Percentiles rank a stretch among this genome's conserved stretches.
Evolutionary conservation across 768 basidiomycete species (phyloP).

Genomic region (Hortiboletus campestris): DNA sequence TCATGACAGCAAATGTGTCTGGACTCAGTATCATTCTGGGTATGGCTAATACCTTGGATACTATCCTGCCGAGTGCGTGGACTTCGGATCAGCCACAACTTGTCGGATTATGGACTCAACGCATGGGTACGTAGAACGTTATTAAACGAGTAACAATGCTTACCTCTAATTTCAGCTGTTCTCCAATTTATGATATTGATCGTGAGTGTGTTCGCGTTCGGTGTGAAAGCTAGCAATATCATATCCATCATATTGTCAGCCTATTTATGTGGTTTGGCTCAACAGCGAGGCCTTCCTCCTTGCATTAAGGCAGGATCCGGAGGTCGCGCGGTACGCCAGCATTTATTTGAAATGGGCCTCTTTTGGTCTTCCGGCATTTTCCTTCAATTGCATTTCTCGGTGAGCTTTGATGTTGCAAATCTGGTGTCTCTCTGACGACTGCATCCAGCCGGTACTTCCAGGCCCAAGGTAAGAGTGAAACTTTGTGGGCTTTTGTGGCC

Average conservation of each 20-base stretch:
- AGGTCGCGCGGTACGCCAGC: slow-evolving; percentile 73
- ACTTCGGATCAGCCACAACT: slow-evolving; percentile 80
- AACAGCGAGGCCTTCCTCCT: slow-evolving; percentile 79
- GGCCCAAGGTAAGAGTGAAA: slow-evolving; percentile 64
- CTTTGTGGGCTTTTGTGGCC: no score
- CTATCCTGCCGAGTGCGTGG: slow-evolving; percentile 92
- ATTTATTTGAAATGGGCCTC: slow-evolving; percentile 70
- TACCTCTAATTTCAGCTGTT: slow-evolving; percentile 8
- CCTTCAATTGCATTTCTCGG: slow-evolving; percentile 54
- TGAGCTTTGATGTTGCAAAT: slow-evolving; percentile 27
- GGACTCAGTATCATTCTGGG: slow-evolving; percentile 73
- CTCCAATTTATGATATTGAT: slow-evolving; percentile 40
- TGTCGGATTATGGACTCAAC: slow-evolving; percentile 88
- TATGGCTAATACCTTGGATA: slow-evolving; percentile 84
- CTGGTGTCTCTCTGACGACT: slow-evolving; percentile 46
- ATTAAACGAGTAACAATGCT: neutral
- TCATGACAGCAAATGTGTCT: slow-evolving; percentile 67
- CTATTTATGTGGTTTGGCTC: slow-evolving; percentile 72
- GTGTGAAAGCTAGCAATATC: neutral
- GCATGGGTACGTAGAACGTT: slow-evolving; percentile 59
- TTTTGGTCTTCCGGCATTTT: slow-evolving; percentile 74
- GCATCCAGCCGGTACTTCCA: slow-evolving; percentile 54
- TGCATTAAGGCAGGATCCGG: slow-evolving; percentile 70
- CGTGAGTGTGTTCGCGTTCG: slow-evolving; percentile 43
- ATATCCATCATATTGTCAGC: slow-evolving; percentile 24